Base-by-base conservation (phyloP, 208 protist genomes). In the Trypanosoma scelopori region DNA sequence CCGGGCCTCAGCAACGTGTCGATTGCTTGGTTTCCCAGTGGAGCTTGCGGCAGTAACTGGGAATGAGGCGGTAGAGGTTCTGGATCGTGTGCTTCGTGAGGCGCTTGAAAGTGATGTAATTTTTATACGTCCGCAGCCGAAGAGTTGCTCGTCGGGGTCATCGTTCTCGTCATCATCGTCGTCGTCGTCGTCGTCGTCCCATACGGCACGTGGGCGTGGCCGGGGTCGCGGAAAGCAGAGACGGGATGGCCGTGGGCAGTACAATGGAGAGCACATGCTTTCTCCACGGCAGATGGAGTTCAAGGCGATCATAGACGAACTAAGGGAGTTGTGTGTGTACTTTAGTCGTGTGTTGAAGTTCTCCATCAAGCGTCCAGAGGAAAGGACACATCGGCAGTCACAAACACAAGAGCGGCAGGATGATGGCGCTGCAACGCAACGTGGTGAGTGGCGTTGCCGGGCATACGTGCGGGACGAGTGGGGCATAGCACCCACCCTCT, bases 401-500 rank as follows among this genome's bases (percentile, higher is more conserved):
- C 49, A 45, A 28, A 13, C 65, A 64, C 46, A 45, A 0, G 39
- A 53, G 12, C n/a, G 57, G n/a, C 56, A 43, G 2, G 28, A 45
- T 18, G 59, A 51, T 23, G 43, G n/a, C 30, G 43, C 25, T 27
- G 45, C n/a, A 35, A 51, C 30, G 27, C 5, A 18, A 5, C n/a
- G 56, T 22, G 18, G 59, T 49, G 53, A 56, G 53, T 96, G 83
- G 82, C 77, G 79, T 25, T 96, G 90, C 45, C 81, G 90, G 9
- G 87, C 81, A 53, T 96, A 96, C 67, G 73, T 88, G 47, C 86
- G 87, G 52, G 85, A 93, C 45, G 87, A 96, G 58, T 96, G 90
- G 90, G 77, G 74, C 47, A 66, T 82, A 16, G 70, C 74, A 15
- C 69, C 79, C 1, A 82, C 63, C 42, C 76, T 82, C 27, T 42